Base-by-base conservation (phyloP, 352 stramenopile genomes). In the Globisporangium heterothallicum region DNA sequence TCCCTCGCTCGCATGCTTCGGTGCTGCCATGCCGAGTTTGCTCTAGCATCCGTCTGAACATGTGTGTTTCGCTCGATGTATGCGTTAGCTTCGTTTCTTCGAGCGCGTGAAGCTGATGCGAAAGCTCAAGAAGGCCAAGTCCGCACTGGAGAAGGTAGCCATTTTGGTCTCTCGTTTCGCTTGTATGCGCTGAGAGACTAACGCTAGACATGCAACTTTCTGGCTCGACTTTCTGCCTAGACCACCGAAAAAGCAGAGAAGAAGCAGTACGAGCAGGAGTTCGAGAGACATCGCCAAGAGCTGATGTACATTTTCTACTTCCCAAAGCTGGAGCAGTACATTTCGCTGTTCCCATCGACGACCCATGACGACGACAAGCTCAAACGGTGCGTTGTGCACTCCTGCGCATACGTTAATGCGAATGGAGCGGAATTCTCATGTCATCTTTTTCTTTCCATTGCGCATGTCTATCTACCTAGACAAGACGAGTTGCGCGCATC, bases 301-400 rank as follows among this genome's bases (percentile, higher is more conserved):
- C 74, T 92, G 60, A 84, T 86, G 67, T 92, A 92, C 65, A 69
- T 92, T 18, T 92, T 83, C 63, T 92, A 87, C 71, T 92, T 75
- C 61, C 80, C 80, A 0, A 88, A 85, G 50, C 54, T 34, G 21
- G 75, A 88, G 57, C 72, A 68, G 41, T 92, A 87, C 65, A 61
- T 92, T 34, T 77, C 80, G 32, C 57, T 92, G 18, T 88, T 86
- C 56, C 74, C 78, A 8, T 64, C 66, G 22, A 69, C 71, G 42
- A 61, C 75, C 24, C 76, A 82, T 56, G 63, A 71, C 19, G 66
- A 78, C n/a, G 68, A 79, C 12, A 66, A 77, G 12, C 59, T 74
- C 42, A 62, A 74, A 34, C 61, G 66, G 65, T 76, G 59, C 43
- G 14, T 44, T 42, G 22, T 42, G 5, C 0, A 21, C 51, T 27